Evolutionary conservation across 1,284 basidiomycete species (phyloP).

Genomic region (Leccinum solheimii): DNA sequence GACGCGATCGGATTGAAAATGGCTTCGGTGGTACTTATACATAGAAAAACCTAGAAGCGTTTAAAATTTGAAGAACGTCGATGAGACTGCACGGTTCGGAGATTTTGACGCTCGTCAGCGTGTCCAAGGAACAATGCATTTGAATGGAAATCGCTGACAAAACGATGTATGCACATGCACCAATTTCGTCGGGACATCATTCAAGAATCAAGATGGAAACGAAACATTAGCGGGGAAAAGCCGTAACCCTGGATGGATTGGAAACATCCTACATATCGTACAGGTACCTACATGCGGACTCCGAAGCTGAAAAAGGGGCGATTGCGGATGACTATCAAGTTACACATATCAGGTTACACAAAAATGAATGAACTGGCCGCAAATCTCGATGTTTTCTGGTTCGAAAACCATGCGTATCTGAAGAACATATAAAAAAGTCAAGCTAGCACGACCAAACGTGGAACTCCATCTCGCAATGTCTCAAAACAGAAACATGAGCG

Average conservation of each 20-base stretch:
- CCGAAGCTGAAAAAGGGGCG: background rate
- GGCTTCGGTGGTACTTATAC: background rate
- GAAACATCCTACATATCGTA: background rate
- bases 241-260: background rate
- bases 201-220: background rate
- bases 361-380: background rate
- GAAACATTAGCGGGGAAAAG: background rate
- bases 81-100: too few species aligned
- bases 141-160: background rate
- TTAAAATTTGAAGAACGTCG: too few species aligned
- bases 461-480: slow-evolving; percentile 5
- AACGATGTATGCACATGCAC: background rate
- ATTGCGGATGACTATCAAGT: background rate
- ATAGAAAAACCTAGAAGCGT: background rate
- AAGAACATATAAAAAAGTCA: background rate
- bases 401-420: background rate
- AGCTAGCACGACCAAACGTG: background rate
- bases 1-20: background rate
- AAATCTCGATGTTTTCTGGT: background rate
- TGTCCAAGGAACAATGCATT: background rate
- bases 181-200: background rate
- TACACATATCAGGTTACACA: background rate
- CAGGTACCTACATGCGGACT: background rate
- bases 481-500: background rate
- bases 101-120: too few species aligned